Conservation (phyloP, 2,329 filamentous ascomycete genomes). For the Fusarium illudens region DNA sequence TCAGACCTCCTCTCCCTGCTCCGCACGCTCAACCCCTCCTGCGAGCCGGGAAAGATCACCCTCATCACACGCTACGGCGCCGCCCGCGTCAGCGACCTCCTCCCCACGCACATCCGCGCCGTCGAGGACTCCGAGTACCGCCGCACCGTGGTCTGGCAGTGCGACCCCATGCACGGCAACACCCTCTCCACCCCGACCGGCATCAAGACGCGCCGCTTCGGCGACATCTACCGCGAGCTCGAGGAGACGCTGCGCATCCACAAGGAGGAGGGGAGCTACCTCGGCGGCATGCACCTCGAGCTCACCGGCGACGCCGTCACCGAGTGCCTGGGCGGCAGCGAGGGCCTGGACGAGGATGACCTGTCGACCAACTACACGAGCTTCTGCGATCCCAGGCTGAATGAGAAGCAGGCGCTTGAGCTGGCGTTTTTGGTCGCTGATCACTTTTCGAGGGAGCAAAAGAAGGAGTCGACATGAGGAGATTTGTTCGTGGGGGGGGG, state of each 20-base stretch:
- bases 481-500: not conserved
- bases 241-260: conserved; percentile 86
- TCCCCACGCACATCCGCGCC: conserved; percentile 86
- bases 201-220: conserved; percentile 92
- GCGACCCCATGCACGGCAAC: conserved; percentile 97
- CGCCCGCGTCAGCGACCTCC: conserved; percentile 74
- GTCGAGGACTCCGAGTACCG: conserved; percentile 80
- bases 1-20: conserved; percentile 81
- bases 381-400: conserved; percentile 93
- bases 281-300: conserved; percentile 95
- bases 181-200: conserved; percentile 74
- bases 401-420: conserved; percentile 97
- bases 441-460: conserved; percentile 64
- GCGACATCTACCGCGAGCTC: conserved; percentile 88
- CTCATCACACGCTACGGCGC: conserved; percentile 96
- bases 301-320: conserved; percentile 96
- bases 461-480: conserved; percentile 8
- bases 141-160: conserved; percentile 87
- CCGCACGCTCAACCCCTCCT: conserved; percentile 81
- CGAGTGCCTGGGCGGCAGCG: conserved; percentile 91
- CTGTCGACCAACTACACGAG: conserved; percentile 91
- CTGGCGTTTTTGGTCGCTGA: conserved; percentile 92
- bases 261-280: conserved; percentile 80
- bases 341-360: conserved; percentile 86
- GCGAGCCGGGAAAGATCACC: conserved; percentile 91